phyloP scores from a whole-genome alignment of 306 rosid genomes.

The Sicyos edulis region DNA sequence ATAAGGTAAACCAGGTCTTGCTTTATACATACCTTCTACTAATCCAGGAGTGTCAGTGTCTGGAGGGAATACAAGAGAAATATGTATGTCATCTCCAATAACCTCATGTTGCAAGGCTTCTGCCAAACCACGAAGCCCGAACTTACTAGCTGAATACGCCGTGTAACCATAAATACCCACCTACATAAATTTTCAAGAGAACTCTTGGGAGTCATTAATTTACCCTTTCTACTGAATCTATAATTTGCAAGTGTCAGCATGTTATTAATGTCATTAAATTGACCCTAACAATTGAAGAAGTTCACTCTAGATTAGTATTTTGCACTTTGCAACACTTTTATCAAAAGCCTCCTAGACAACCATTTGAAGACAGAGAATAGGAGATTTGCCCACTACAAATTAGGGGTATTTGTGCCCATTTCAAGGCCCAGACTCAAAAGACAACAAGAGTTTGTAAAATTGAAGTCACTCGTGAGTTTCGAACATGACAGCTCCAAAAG shows the following conservation, averaged over 20 bases:
- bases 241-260: background rate
- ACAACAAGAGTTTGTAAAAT: no score
- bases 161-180: conserved; percentile 88
- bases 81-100: conserved; percentile 61
- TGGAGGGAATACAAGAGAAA: conserved; percentile 82
- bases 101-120: conserved; percentile 87
- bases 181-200: conserved; percentile 26
- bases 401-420: no score
- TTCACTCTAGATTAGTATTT: background rate
- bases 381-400: no score
- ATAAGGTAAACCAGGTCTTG: conserved; percentile 14
- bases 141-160: conserved; percentile 85
- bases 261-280: background rate
- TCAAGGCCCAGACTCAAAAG: no score
- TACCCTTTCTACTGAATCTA: background rate
- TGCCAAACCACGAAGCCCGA: conserved; percentile 85
- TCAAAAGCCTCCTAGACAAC: background rate
- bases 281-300: background rate
- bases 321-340: background rate
- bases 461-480: no score
- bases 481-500: no score
- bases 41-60: conserved; percentile 90
- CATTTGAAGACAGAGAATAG: background rate
- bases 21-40: conserved; percentile 46
- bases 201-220: background rate